Percentiles rank a stretch among this genome's conserved stretches.
These are phyloP conservation scores for Stenocarpella maydis DNA, from an alignment of 2,329 filamentous ascomycete species.

Conservation along the genomic window DNA sequence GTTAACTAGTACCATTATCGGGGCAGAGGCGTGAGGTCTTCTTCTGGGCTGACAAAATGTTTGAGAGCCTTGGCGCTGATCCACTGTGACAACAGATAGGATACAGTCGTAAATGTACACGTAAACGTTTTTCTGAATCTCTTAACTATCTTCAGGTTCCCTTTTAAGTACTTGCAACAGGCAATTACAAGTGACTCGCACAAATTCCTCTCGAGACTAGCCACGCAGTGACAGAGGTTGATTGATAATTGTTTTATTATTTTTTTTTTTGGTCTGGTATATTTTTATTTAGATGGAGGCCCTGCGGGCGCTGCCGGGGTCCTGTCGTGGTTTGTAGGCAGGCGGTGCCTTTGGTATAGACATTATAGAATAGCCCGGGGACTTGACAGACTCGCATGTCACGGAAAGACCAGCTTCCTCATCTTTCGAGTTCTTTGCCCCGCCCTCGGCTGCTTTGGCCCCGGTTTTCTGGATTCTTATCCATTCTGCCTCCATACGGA, in stretches of 20 bases:
- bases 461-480: not conserved
- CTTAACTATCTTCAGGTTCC: too few relatives aligned
- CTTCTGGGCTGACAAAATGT: not conserved
- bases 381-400: not conserved
- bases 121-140: not conserved
- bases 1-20: not conserved
- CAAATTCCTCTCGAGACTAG: not conserved
- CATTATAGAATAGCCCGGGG: constrained; percentile 5
- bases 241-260: not conserved
- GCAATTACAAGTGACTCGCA: not conserved
- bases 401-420: constrained; percentile 20
- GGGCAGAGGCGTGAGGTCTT: not conserved
- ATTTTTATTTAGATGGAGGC: not conserved
- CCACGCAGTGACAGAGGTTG: not conserved
- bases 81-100: not conserved
- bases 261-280: not conserved
- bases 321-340: not conserved
- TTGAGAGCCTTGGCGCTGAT: not conserved
- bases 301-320: not conserved
- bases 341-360: constrained; percentile 5
- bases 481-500: constrained; percentile 23
- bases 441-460: not conserved
- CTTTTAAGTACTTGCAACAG: not conserved
- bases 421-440: not conserved
- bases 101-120: not conserved